Evolutionary conservation across 2,329 filamentous ascomycete genomes (phyloP).

Genomic region (Fusarium sp.): DNA sequence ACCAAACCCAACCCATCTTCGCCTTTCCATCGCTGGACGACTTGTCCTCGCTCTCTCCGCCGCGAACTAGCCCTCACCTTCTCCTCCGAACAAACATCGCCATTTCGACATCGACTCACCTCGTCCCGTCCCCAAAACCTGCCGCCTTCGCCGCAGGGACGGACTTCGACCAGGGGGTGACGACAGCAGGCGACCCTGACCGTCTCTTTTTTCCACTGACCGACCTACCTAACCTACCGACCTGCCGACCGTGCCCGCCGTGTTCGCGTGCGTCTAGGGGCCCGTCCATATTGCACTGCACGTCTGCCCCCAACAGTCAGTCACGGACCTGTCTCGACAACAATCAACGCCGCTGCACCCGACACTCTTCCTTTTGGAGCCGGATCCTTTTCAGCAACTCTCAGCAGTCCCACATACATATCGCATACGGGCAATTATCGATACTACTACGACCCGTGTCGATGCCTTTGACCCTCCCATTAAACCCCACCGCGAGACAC

Average conservation of each 20-base stretch:
- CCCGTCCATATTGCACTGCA: slow-evolving; percentile 40
- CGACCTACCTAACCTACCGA: slow-evolving; percentile 17
- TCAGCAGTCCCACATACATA: background rate
- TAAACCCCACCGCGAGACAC: slow-evolving; percentile 36
- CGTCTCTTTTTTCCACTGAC: slow-evolving; percentile 43
- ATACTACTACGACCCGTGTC: slow-evolving; percentile 13
- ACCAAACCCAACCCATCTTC: slow-evolving; percentile 19
- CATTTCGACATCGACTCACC: slow-evolving; percentile 23
- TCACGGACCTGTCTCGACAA: slow-evolving; percentile 33
- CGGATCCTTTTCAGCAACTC: slow-evolving; percentile 16
- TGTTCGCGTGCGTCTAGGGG: slow-evolving; percentile 44
- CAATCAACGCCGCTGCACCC: slow-evolving; percentile 31
- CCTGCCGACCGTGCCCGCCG: slow-evolving; percentile 40
- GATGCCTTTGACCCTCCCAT: slow-evolving; percentile 34
- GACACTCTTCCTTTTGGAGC: slow-evolving; percentile 20
- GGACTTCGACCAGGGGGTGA: slow-evolving; percentile 34
- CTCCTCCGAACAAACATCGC: slow-evolving; percentile 25
- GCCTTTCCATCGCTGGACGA: slow-evolving; percentile 23
- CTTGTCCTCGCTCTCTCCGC: slow-evolving; percentile 22
- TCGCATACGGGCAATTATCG: slow-evolving; percentile 5
- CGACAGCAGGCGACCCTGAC: slow-evolving; percentile 37
- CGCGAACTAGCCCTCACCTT: slow-evolving; percentile 15
- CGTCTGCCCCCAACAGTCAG: slow-evolving; percentile 41
- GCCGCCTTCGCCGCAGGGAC: slow-evolving; percentile 26
- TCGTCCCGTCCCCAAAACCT: background rate